Base-by-base conservation (phyloP, 225 moss, liverwort and hornwort species). In the Anthoceros angustus region DNA sequence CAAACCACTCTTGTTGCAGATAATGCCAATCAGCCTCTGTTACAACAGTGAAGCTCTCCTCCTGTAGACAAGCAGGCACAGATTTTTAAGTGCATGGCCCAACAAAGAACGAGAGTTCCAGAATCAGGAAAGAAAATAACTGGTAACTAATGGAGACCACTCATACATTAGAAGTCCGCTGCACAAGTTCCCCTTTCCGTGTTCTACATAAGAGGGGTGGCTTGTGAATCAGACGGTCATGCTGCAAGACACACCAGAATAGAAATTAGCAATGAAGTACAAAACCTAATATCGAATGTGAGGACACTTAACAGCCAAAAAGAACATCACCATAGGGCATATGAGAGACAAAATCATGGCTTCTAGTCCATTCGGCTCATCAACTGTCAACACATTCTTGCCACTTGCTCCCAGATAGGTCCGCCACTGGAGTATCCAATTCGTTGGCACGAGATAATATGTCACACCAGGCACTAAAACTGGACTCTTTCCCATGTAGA, bases 341-440 rank as follows among this genome's bases (percentile, higher is more conserved):
- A 98, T 91, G 63, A 98, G 95, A 76, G 95, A 98, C 49, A 98
- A 81, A 78, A 98, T 82, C 73, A 88, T 85, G 66, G 88, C 95
- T 79, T 98, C 95, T 67, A 98, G 87, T 43, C 95, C 95, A 86
- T 92, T 76, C 70, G 95, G 95, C 80, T 91, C 95, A 68, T 98
- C 92, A 67, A 98, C 87, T 48, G 82, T 85, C 64, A 98, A 72
- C 15, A 98, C 76, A 40, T 98, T 98, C 76, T 98, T 98, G 72
- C 95, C 95, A 80, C 92, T 88, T 40, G 95, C 95, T 67, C 91
- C 88, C 25, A 98, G 75, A 64, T 91, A 98, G 62, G 83, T 71
- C 68, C 95, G 85, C 95, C 95, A 98, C 70, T 86, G 79, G 66
- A 67, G 69, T 21, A 98, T 85, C 95, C 95, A 98, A 65, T 81